Evolutionary conservation across 2,329 filamentous ascomycete species (phyloP).

Genomic region (Penicillium hesseltinei): DNA sequence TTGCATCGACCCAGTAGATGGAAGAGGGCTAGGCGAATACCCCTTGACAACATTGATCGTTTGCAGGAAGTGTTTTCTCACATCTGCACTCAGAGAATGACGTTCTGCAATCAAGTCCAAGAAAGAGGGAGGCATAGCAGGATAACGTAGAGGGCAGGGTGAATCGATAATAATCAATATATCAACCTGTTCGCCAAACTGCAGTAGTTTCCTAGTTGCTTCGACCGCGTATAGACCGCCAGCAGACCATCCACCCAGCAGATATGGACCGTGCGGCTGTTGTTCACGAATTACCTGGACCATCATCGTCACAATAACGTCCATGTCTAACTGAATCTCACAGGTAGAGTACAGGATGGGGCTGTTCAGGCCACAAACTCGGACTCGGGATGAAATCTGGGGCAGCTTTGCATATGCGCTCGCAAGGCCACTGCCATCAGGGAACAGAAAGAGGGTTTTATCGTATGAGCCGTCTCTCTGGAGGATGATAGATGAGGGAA

Average conservation of each 20-base stretch:
- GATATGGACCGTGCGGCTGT: conserved; percentile 53
- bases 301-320: background rate
- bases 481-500: background rate
- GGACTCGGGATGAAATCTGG: background rate
- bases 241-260: conserved; percentile 65
- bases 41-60: background rate
- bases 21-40: background rate
- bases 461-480: background rate
- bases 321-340: background rate
- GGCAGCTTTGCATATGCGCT: background rate
- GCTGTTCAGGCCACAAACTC: background rate
- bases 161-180: conserved; percentile 63
- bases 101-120: background rate
- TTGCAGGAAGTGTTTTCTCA: background rate
- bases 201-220: conserved; percentile 56
- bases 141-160: conserved; percentile 53
- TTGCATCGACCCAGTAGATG: background rate
- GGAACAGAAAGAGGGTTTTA: background rate
- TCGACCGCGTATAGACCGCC: conserved; percentile 67
- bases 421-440: background rate
- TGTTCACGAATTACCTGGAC: conserved; percentile 29
- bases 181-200: conserved; percentile 52
- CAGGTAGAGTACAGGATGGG: background rate
- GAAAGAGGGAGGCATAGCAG: background rate
- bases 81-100: background rate